Conservation (phyloP, 257 asterid genomes). For the Prunella vulgaris region DNA sequence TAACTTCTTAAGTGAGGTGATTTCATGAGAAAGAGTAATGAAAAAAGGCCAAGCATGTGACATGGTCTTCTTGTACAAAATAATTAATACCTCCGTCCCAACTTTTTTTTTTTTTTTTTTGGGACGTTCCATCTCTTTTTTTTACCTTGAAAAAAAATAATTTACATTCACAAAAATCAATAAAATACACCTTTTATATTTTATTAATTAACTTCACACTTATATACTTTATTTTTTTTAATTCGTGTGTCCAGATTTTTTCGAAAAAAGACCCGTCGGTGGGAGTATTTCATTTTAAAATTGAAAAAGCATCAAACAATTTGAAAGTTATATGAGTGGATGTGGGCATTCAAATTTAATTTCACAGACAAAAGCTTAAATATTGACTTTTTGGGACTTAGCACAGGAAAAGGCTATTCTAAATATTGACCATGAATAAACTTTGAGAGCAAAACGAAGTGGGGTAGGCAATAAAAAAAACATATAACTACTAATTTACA, state of each 20-base stretch:
- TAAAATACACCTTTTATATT: too few relatives aligned
- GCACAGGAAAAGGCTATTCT: not conserved
- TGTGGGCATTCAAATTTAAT: not conserved
- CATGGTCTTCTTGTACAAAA: not conserved
- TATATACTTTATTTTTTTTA: too few relatives aligned
- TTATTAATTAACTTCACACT: too few relatives aligned
- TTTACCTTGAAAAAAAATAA: too few relatives aligned
- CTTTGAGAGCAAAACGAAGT: conserved; percentile 6
- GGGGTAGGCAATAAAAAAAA: not conserved
- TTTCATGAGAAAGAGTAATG: not conserved
- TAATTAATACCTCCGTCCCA: too few relatives aligned
- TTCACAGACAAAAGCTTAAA: not conserved
- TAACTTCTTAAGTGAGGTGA: too few relatives aligned
- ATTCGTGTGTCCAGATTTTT: too few relatives aligned
- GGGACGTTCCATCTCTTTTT: too few relatives aligned
- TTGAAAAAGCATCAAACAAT: not conserved
- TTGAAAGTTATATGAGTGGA: not conserved
- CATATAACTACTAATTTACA: not conserved
- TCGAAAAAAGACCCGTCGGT: too few relatives aligned
- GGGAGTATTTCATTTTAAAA: not conserved
- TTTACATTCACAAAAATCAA: too few relatives aligned
- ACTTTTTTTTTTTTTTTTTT: too few relatives aligned
- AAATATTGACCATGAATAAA: conserved; percentile 14
- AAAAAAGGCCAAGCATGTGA: not conserved
- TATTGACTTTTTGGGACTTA: not conserved